Evolutionary conservation across 2,329 filamentous ascomycete species (phyloP).

Genomic region (Neofusicoccum umdonicola): DNA sequence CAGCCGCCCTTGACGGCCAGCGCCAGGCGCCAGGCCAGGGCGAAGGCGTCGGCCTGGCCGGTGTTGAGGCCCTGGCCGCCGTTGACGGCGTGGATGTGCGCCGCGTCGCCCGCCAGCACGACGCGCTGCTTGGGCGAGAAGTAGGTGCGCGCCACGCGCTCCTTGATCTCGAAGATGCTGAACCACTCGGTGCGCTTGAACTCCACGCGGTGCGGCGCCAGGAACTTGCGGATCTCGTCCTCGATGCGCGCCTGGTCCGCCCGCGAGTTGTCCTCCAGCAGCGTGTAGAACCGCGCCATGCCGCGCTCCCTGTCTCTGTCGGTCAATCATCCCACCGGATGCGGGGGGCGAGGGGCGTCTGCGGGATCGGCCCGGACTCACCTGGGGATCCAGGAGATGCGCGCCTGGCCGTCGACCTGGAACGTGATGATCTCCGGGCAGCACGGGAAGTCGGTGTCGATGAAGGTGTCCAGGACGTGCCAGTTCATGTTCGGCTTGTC

Average conservation of each 20-base stretch:
- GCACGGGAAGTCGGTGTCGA: slow-evolving; percentile 50
- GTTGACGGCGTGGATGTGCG: slow-evolving; percentile 26
- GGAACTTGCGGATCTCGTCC: slow-evolving; percentile 39
- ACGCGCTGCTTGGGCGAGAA: slow-evolving; percentile 21
- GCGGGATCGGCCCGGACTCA: neutral
- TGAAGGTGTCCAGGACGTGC: slow-evolving; percentile 50
- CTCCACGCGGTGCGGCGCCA: slow-evolving; percentile 44
- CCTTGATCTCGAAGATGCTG: slow-evolving; percentile 46
- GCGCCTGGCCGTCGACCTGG: slow-evolving; percentile 45
- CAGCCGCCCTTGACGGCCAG: slow-evolving; percentile 3
- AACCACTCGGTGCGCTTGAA: slow-evolving; percentile 51
- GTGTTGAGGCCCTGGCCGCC: slow-evolving; percentile 27
- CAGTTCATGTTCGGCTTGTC: slow-evolving; percentile 52
- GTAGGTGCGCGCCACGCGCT: slow-evolving; percentile 22
- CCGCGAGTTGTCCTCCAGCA: slow-evolving; percentile 47
- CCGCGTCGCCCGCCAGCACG: slow-evolving; percentile 24
- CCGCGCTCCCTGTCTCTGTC: slow-evolving; percentile 36
- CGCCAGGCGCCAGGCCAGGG: slow-evolving; percentile 22
- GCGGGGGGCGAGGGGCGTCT: no score
- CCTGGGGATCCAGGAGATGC: slow-evolving; percentile 51
- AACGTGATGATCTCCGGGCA: slow-evolving; percentile 51
- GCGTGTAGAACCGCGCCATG: slow-evolving; percentile 49
- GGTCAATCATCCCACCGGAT: no score
- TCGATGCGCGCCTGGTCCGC: slow-evolving; percentile 36
- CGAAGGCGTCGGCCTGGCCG: slow-evolving; percentile 23